These are phyloP conservation scores for Casuarina equisetifolia DNA, from an alignment of 306 rosid species.

Conservation along the genomic window DNA sequence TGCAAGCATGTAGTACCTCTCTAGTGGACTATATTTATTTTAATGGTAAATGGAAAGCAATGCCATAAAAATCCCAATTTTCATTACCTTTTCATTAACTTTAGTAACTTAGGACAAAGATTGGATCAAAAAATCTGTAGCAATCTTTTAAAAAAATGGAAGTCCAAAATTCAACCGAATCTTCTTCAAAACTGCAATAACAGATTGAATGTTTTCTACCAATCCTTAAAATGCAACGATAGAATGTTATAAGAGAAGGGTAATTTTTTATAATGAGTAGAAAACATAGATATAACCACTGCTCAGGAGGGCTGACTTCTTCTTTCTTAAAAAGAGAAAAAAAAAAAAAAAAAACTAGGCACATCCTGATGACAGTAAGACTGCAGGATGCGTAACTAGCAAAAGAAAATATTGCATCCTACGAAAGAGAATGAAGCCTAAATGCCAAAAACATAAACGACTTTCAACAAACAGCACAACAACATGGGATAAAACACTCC, in stretches of 20 bases:
- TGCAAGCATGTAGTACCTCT: not conserved
- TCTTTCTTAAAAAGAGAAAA: too few relatives aligned
- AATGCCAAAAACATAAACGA: not conserved
- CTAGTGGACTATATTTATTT: not conserved
- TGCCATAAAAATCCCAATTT: not conserved
- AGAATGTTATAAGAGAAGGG: not conserved
- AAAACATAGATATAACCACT: not conserved
- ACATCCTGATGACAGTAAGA: not conserved
- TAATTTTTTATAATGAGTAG: not conserved
- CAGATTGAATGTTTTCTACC: not conserved
- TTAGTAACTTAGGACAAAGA: not conserved
- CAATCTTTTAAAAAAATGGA: not conserved
- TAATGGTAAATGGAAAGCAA: not conserved
- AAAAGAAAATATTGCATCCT: too few relatives aligned
- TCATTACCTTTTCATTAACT: not conserved
- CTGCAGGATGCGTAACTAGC: not conserved
- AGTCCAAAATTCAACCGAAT: not conserved
- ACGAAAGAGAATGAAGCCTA: not conserved
- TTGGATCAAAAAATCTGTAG: not conserved
- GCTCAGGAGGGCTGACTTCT: not conserved
- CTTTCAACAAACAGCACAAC: not conserved
- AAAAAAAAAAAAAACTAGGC: too few relatives aligned
- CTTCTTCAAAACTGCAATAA: not conserved
- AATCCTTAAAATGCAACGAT: not conserved
- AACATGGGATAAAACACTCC: not conserved